Conservation (phyloP, 148 eudicot genomes). For the Amaranthus hypochondriacus region DNA sequence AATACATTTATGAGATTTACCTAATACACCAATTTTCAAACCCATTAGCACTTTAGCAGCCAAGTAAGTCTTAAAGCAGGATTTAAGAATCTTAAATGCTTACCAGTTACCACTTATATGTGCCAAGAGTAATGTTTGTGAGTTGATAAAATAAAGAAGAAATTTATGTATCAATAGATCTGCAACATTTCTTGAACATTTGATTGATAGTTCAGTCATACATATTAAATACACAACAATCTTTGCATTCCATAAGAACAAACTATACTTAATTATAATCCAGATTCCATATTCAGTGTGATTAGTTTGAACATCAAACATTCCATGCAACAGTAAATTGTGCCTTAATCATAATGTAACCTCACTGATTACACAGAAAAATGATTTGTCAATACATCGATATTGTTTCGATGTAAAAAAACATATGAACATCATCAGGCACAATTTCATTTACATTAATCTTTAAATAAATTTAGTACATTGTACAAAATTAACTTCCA, state of each 20-base stretch:
- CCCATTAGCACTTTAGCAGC: background rate
- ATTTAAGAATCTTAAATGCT: background rate
- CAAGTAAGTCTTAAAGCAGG: background rate
- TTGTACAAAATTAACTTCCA: background rate
- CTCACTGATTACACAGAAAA: too few species aligned
- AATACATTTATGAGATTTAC: background rate
- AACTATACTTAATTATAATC: too few species aligned
- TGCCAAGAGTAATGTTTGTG: background rate
- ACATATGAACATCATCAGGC: background rate
- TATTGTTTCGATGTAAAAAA: background rate
- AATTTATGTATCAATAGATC: background rate
- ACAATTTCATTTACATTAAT: background rate
- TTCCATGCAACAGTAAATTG: background rate
- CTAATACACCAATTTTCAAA: background rate
- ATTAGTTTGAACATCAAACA: background rate
- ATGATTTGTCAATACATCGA: background rate
- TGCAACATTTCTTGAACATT: background rate
- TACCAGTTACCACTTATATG: background rate
- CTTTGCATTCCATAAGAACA: background rate
- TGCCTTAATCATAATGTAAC: too few species aligned
- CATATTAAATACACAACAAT: background rate
- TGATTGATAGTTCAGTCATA: too few species aligned
- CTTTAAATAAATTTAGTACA: background rate
- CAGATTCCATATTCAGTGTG: too few species aligned
- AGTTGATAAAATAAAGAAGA: background rate